Base-by-base conservation (phyloP, 192 early-diverging fungal genomes). In the Hyaloraphidium curvatum region DNA sequence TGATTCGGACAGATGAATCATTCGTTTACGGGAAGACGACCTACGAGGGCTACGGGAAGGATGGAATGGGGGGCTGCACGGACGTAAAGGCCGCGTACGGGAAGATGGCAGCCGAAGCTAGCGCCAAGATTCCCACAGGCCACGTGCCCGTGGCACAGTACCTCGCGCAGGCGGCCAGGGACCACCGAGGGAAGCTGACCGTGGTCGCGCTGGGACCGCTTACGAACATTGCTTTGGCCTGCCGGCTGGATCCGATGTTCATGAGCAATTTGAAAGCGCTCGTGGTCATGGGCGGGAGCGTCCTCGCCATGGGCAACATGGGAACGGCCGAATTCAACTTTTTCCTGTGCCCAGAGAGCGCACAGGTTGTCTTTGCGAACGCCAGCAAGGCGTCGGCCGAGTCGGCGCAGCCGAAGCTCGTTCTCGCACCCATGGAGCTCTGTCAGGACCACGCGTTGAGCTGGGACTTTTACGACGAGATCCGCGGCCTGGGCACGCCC, bases 211-310 rank as follows among this genome's bases (percentile, higher is more conserved):
- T 72, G 13, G 70, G 70, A 2, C 70, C 70, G 5, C 48, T 72
- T n/a, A 72, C 70, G 50, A 74, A 74, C 56, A 31, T 74, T 21
- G 72, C 61, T 2, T 55, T 74, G 11, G 72, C 72, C 2, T 63
- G 71, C 27, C 50, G 56, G 4, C 59, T 74, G 28, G 72, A 74
- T 48, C 60, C 62, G 0, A 30, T 28, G n/a, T 69, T 74, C 39
- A 55, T 74, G n/a, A 43, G 53, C 13, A 71, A 71, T 14, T 35
- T 71, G 33, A 63, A 68, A 28, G 5, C 21, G 1, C 22, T 74
- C 14, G 55, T 57, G 40, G 59, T 74, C 33, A 74, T 74, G 72
- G 72, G 72, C 16, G 72, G 72, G 9, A 50, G 58, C 35, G 39
- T 64, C 26, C 52, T 60, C 31, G 71, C 60, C 3, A 62, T 62